Evolutionary conservation across 2,329 filamentous ascomycete genomes (phyloP).

Genomic region (Xylaria sp.): DNA sequence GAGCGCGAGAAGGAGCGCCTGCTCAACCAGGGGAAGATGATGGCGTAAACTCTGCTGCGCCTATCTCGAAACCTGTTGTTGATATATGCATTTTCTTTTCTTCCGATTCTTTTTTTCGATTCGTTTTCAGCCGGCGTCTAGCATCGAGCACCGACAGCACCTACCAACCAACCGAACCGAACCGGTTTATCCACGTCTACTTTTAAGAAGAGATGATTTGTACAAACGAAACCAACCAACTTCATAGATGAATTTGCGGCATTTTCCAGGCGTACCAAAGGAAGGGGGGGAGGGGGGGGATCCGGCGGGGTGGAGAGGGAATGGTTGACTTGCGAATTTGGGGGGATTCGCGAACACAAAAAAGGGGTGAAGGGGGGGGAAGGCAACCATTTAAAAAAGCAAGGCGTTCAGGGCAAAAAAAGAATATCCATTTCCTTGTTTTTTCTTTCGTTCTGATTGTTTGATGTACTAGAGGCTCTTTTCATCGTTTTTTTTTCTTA

Average conservation of each 20-base stretch:
- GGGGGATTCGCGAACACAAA: background rate
- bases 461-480: conserved; percentile 10
- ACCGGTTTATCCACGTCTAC: background rate
- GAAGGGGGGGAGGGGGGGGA: background rate
- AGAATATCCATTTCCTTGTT: conserved; percentile 27
- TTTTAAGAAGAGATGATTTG: conserved; percentile 7
- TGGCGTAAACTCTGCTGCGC: conserved; percentile 15
- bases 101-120: background rate
- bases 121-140: background rate
- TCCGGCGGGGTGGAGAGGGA: background rate
- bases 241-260: conserved; percentile 19
- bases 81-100: background rate
- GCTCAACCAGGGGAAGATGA: conserved; percentile 30
- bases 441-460: background rate
- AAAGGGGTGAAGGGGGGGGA: background rate
- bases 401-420: conserved; percentile 30
- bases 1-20: conserved; percentile 62
- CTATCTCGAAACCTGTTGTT: too few relatives aligned
- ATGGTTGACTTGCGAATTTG: background rate
- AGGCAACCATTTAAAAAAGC: conserved; percentile 25
- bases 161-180: conserved; percentile 1
- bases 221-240: conserved; percentile 15
- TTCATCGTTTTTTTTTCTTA: conserved; percentile 4
- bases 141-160: conserved; percentile 1
- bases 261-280: conserved; percentile 21